These are phyloP conservation scores for Termitomyces sp. DNA, from an alignment of 768 basidiomycete genomes.

Conservation along the genomic window DNA sequence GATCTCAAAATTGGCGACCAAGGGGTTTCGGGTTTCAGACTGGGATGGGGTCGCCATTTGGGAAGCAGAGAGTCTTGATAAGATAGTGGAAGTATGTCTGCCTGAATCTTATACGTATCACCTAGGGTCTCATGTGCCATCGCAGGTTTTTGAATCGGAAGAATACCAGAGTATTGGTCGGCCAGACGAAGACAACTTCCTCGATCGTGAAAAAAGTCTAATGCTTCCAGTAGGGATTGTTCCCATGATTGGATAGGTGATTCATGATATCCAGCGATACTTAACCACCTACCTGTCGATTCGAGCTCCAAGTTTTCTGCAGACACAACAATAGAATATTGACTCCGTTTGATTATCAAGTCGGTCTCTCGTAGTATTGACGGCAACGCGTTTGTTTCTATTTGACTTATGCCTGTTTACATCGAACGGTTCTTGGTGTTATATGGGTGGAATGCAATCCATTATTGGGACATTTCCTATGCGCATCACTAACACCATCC, in stretches of 20 bases:
- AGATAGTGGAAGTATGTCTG: constrained; percentile 21
- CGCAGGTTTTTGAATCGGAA: constrained; percentile 10
- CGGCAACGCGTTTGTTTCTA: not conserved
- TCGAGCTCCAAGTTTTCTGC: not conserved
- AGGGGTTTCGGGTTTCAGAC: constrained; percentile 14
- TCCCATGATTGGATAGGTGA: not conserved
- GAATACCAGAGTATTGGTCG: not conserved
- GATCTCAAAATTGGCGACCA: not conserved
- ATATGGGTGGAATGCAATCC: not conserved
- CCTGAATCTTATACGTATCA: not conserved
- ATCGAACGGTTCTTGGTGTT: not conserved
- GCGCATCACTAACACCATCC: not conserved
- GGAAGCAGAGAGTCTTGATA: constrained; percentile 26
- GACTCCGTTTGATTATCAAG: not conserved
- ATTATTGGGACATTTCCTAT: not conserved
- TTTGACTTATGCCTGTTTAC: not conserved
- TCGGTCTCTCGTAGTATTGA: not conserved
- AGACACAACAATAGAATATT: not conserved
- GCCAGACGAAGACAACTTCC: constrained; percentile 17
- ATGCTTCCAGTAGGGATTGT: constrained; percentile 8
- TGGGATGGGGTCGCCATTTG: constrained; percentile 25
- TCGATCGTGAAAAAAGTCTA: constrained; percentile 10
- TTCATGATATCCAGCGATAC: not conserved
- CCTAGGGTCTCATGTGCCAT: not conserved
- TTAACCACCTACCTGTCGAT: not conserved